phyloP scores from a whole-genome alignment of 768 basidiomycete species.

The Lyophyllum atratum region DNA sequence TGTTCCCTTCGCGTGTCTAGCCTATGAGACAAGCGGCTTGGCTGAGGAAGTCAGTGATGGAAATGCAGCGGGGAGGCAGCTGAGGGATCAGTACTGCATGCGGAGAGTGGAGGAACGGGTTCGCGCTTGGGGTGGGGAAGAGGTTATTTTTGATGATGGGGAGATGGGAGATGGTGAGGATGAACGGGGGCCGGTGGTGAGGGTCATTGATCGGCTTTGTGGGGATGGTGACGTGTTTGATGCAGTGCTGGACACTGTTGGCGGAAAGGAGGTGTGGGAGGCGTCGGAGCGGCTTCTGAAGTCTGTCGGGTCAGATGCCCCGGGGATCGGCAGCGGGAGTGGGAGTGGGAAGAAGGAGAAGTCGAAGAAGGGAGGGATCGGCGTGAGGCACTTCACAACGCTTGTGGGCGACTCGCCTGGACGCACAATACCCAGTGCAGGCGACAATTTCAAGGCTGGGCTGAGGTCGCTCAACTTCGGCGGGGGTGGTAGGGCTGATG shows the following conservation, averaged over 20 bases:
- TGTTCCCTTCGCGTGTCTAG: slow-evolving; percentile 31
- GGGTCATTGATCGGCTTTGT: slow-evolving; percentile 52
- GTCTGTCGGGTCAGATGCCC: slow-evolving; percentile 24
- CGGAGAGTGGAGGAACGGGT: slow-evolving; percentile 52
- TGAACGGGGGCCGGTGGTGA: slow-evolving; percentile 47
- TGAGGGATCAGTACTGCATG: slow-evolving; percentile 44
- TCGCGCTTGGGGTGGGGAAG: slow-evolving; percentile 73
- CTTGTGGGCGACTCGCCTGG: slow-evolving; percentile 72
- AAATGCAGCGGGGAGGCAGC: slow-evolving; percentile 27
- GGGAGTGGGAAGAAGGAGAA: slow-evolving; percentile 19
- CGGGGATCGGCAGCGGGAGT: slow-evolving; percentile 10
- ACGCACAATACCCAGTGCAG: slow-evolving; percentile 65
- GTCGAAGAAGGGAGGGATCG: slow-evolving; percentile 27
- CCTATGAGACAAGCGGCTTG: slow-evolving; percentile 9
- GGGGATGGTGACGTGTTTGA: slow-evolving; percentile 69
- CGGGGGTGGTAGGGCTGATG: slow-evolving; percentile 13
- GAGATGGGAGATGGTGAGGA: slow-evolving; percentile 34
- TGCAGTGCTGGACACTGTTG: slow-evolving; percentile 80
- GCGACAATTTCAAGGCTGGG: slow-evolving; percentile 74
- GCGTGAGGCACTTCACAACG: slow-evolving; percentile 70
- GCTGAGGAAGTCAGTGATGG: background rate
- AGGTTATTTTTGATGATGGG: slow-evolving; percentile 71
- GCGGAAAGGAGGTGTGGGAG: slow-evolving; percentile 80
- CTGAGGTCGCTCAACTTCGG: slow-evolving; percentile 58
- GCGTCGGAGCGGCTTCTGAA: slow-evolving; percentile 65